A percentile compares a stretch with the other conserved stretches of the same genome.
These are phyloP conservation scores for Podila clonocystis DNA, from an alignment of 192 early-diverging fungal species.

Conservation along the genomic window DNA sequence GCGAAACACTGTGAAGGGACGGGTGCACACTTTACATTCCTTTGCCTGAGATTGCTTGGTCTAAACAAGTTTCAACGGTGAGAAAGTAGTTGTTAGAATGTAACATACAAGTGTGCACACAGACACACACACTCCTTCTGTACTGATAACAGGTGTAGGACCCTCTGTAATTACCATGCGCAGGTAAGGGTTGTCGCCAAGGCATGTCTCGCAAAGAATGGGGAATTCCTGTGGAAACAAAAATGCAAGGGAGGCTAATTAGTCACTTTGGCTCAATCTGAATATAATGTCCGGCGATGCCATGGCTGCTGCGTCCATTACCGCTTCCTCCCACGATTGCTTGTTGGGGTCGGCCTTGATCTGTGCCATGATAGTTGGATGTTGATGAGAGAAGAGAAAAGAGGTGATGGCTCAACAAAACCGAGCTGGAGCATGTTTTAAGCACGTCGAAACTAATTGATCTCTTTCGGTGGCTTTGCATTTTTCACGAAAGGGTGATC, in stretches of 20 bases:
- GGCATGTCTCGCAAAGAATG: conserved; percentile 96
- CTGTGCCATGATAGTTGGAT: conserved; percentile 24
- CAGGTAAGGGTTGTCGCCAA: conserved; percentile 98
- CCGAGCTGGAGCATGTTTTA: not conserved
- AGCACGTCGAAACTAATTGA: not conserved
- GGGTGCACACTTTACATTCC: conserved; percentile 87
- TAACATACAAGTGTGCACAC: not conserved
- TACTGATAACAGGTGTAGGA: not conserved
- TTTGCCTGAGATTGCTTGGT: conserved; percentile 78
- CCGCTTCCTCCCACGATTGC: conserved; percentile 70
- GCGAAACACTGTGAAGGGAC: conserved; percentile 96
- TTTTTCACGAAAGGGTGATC: not conserved
- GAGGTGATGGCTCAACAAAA: not conserved
- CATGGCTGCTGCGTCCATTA: conserved; percentile 10
- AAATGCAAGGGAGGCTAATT: not conserved
- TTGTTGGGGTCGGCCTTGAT: conserved; percentile 69
- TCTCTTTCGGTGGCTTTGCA: not conserved
- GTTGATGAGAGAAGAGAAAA: not conserved
- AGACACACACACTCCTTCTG: not conserved
- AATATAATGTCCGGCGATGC: not conserved
- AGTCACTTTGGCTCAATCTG: not conserved
- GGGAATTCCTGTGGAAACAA: conserved; percentile 72
- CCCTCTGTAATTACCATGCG: conserved; percentile 81
- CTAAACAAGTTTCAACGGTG: conserved; percentile 26
- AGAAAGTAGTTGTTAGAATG: not conserved